phyloP scores from a whole-genome alignment of 1,139 yeast genomes.

The Yamadazyma taylorii region DNA sequence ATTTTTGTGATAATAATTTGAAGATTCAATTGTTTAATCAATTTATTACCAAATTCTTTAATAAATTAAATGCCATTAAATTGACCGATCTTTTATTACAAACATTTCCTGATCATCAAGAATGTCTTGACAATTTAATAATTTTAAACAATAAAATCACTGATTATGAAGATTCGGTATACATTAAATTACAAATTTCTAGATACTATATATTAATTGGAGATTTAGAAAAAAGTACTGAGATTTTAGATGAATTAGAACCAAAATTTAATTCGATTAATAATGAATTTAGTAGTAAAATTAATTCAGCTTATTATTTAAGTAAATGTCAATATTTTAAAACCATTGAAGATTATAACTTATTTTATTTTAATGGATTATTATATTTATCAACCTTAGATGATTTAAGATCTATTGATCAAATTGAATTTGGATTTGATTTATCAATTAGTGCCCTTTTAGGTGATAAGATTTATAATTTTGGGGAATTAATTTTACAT shows the following conservation, averaged over 20 bases:
- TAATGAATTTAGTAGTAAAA: slow-evolving; percentile 61
- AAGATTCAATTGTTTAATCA: slow-evolving; percentile 69
- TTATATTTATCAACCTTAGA: slow-evolving; percentile 54
- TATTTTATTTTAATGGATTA: slow-evolving; percentile 66
- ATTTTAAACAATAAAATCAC: slow-evolving; percentile 38
- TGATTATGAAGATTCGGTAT: slow-evolving; percentile 47
- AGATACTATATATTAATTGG: slow-evolving; percentile 62
- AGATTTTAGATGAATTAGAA: slow-evolving; percentile 62
- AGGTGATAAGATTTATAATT: slow-evolving; percentile 91
- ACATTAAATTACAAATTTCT: slow-evolving; percentile 76
- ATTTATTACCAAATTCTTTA: slow-evolving; percentile 66
- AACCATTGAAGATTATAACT: slow-evolving; percentile 72
- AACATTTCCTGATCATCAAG: slow-evolving; percentile 51
- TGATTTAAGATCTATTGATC: slow-evolving; percentile 30
- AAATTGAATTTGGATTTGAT: slow-evolving; percentile 66
- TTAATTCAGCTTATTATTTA: slow-evolving; percentile 81
- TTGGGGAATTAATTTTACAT: slow-evolving; percentile 91
- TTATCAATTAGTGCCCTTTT: slow-evolving; percentile 83
- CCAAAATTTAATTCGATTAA: slow-evolving; percentile 32
- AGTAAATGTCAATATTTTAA: slow-evolving; percentile 79
- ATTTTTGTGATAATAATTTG: slow-evolving; percentile 42
- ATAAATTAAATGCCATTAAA: slow-evolving; percentile 75
- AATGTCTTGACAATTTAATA: slow-evolving; percentile 49
- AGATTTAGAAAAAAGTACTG: slow-evolving; percentile 64
- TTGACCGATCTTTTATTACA: slow-evolving; percentile 72